Conservation (phyloP, 208 protist species). For the Eutreptiella sp. region DNA sequence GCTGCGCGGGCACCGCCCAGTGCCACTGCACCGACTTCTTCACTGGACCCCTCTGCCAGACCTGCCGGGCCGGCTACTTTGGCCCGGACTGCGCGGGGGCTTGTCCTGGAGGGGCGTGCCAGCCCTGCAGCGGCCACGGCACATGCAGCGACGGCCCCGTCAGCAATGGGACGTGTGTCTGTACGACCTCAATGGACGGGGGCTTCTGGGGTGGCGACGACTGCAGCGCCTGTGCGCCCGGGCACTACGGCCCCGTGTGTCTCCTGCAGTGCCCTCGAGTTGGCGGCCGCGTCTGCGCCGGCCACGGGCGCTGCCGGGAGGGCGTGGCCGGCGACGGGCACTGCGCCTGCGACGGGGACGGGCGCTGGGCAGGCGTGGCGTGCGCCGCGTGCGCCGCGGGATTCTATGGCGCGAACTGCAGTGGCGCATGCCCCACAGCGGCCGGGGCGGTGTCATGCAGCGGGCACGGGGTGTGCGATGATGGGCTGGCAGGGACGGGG, state of each 20-base stretch:
- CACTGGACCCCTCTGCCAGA: not conserved
- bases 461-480: conserved; percentile 18
- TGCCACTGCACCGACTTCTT: conserved; percentile 3
- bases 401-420: conserved; percentile 13
- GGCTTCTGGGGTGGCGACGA: not conserved
- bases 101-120: conserved; percentile 5
- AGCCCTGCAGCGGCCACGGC: conserved; percentile 1
- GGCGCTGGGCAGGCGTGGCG: conserved; percentile 17
- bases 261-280: not conserved
- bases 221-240: not conserved
- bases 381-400: conserved; percentile 11
- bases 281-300: conserved; percentile 4
- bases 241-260: not conserved
- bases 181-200: not conserved
- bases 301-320: conserved; percentile 3
- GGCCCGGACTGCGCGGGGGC: conserved; percentile 11
- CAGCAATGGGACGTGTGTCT: conserved; percentile 17
- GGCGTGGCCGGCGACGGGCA: conserved; percentile 27
- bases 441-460: conserved; percentile 15
- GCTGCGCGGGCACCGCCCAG: conserved; percentile 1
- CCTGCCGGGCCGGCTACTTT: conserved; percentile 15
- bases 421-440: not conserved
- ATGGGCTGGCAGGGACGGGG: conserved; percentile 16
- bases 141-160: conserved; percentile 10
- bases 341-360: conserved; percentile 34